Evolutionary conservation across 192 early-diverging fungal genomes (phyloP), one percentile per base, ranked within the genome.

Genomic region (Coemansia furcata): DNA sequence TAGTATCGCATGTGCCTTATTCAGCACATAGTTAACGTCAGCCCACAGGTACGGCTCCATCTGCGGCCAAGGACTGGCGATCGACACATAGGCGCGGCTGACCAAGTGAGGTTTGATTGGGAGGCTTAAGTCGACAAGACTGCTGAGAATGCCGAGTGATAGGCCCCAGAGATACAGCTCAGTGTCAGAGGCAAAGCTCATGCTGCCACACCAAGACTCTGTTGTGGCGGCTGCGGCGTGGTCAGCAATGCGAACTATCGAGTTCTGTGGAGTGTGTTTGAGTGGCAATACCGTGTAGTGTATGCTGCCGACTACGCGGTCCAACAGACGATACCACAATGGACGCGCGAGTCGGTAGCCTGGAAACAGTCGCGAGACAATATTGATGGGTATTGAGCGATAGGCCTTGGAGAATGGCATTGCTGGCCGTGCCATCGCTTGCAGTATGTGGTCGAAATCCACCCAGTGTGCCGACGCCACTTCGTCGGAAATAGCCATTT

Each of bases 111-210:
- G 68, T 15, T 49, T 58, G 9, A 68, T 50, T 11, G 79, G 74
- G 36, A 76, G 44, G 11, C 67, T 62, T 49, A 76, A 42, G 19
- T 82, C 80, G 0, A 82, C 80, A 35, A 82, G 50, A n/a, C 29
- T 63, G 57, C 68, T 32, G 0, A 66, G 37, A 43, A 82, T 82
- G 33, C 60, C 44, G 7, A 82, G 63, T 32, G 80, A 82, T 3
- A 82, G 11, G 1, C 80, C 80, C 80, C 80, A 82, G 62, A 82
- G 71, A 55, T 68, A 68, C 71, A 82, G 55, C 63, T 82, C 80
- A 0, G 35, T 54, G 15, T 68, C 62, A 0, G 65, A 58, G 2
- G 68, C 68, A 43, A 82, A 82, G 30, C 33, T 66, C 32, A 19
- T 29, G 6, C 12, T 55, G 30, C 52, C 52, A 33, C 52, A 55